Evolutionary conservation across 1,284 basidiomycete genomes (phyloP), one percentile per base, ranked within the genome.

Genomic region (Trametes hirsuta): DNA sequence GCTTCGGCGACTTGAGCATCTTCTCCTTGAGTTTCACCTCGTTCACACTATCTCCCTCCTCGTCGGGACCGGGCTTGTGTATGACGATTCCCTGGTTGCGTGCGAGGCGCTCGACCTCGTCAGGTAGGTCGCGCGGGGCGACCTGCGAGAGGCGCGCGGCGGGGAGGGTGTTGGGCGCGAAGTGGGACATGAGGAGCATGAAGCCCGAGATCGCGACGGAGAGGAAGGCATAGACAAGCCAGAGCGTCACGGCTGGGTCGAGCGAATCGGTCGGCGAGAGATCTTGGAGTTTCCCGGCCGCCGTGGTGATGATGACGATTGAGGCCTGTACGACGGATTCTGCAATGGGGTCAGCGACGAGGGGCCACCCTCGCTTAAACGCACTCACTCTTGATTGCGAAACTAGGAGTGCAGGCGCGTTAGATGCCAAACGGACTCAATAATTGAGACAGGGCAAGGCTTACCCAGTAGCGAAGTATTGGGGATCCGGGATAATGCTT

Each of bases 291-390:
- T 76, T 75, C 4, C 79, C 78, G 6, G 78, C 77, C 0, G 76
- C 78, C 14, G 75, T 78, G 14, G 78, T 78, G 64, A 79, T 79
- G 66, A 80, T 79, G 25, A 79, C 77, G 47, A 79, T 78, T 12
- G 76, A 78, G 6, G 75, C 78, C 63, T 80, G 79, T 0, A 79
- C 76, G 37, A 79, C 74, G 24, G 72, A 74, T 59, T 74, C 72
- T 80, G 72, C 66, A 22, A 18, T 1, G 22, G 24, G n/a, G 48
- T 40, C 15, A 22, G 14, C 45, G 21, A 44, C n/a, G 21, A 36
- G 8, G 3, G 15, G 25, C 18, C n/a, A 12, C 6, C 22, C 8
- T 24, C 9, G 18, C 8, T 46, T 8, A 44, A 6, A 11, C 4
- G 12, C 22, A 64, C 55, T 3, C 58, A 77, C 77, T 79, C 64